phyloP scores from a whole-genome alignment of 257 asterid species.

The Nemophila menziesii region DNA sequence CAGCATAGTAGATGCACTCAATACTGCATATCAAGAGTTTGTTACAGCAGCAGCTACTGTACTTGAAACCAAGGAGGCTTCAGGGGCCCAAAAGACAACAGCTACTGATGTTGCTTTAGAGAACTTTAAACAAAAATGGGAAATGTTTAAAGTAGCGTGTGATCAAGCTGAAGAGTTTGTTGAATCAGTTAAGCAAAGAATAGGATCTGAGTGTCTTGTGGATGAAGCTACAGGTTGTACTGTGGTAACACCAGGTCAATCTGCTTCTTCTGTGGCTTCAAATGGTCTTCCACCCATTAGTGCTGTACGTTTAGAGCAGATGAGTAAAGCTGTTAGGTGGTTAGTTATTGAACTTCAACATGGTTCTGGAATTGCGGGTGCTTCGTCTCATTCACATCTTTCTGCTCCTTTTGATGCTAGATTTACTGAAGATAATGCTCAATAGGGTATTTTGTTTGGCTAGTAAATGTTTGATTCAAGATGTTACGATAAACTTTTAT shows the following conservation, averaged over 20 bases:
- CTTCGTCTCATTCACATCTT: slow-evolving; percentile 40
- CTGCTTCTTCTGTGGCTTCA: slow-evolving; percentile 27
- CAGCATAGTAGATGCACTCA: slow-evolving; percentile 59
- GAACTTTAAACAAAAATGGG: slow-evolving; percentile 84
- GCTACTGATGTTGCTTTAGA: slow-evolving; percentile 83
- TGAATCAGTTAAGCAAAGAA: slow-evolving; percentile 91
- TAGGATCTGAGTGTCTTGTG: slow-evolving; percentile 90
- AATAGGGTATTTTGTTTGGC: slow-evolving; percentile 42
- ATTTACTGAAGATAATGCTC: slow-evolving; percentile 74
- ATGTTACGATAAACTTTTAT: too few relatives aligned
- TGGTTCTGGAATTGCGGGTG: slow-evolving; percentile 57
- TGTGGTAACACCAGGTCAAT: slow-evolving; percentile 52
- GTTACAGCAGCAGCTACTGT: slow-evolving; percentile 57
- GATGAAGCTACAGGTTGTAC: slow-evolving; percentile 92
- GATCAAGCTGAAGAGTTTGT: slow-evolving; percentile 94
- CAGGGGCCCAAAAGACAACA: slow-evolving; percentile 49
- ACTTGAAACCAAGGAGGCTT: slow-evolving; percentile 51
- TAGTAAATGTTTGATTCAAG: slow-evolving; percentile 8
- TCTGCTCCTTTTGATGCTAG: slow-evolving; percentile 89
- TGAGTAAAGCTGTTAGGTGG: slow-evolving; percentile 97
- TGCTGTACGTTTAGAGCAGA: slow-evolving; percentile 93
- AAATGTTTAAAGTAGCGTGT: slow-evolving; percentile 73
- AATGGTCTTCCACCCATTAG: slow-evolving; percentile 82
- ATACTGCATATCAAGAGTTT: slow-evolving; percentile 64
- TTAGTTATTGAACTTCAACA: slow-evolving; percentile 83